phyloP scores from a whole-genome alignment of 140 eudicot species.

The Ambrosia hybrid region DNA sequence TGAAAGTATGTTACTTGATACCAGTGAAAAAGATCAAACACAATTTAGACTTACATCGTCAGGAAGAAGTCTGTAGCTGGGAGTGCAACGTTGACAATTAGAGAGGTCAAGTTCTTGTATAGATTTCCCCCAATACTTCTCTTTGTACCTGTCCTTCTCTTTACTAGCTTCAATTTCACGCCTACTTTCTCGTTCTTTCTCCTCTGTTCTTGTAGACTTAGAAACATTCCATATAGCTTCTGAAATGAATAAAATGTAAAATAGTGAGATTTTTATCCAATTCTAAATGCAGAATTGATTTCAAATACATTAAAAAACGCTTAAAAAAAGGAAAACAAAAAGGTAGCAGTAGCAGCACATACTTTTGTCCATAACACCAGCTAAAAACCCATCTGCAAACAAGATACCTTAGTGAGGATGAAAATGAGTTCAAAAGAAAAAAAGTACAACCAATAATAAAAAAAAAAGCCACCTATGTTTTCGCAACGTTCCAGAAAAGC shows the following conservation, averaged over 20 bases:
- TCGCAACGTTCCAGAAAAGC: constrained; percentile 88
- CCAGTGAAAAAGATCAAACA: constrained; percentile 19
- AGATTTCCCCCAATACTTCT: constrained; percentile 87
- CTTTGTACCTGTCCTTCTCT: constrained; percentile 80
- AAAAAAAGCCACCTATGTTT: constrained; percentile 56
- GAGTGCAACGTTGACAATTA: constrained; percentile 87
- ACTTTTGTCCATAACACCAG: constrained; percentile 98
- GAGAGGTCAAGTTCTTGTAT: constrained; percentile 96
- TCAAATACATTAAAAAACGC: background rate
- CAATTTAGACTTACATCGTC: constrained; percentile 59
- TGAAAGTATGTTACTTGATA: background rate
- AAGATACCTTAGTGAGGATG: constrained; percentile 18
- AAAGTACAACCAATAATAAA: background rate
- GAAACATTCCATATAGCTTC: constrained; percentile 78
- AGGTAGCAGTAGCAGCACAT: constrained; percentile 27
- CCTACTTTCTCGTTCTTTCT: constrained; percentile 76
- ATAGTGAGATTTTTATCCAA: background rate
- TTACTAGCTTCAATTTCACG: constrained; percentile 74
- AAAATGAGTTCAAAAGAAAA: constrained; percentile 19
- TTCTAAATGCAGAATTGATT: background rate
- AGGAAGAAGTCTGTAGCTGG: constrained; percentile 98
- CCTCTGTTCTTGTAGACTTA: constrained; percentile 66
- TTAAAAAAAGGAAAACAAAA: background rate
- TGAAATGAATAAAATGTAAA: constrained; percentile 40
- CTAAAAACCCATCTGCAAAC: constrained; percentile 90